Conservation (phyloP, 2,329 filamentous ascomycete genomes). For the Aureobasidium sp. region DNA sequence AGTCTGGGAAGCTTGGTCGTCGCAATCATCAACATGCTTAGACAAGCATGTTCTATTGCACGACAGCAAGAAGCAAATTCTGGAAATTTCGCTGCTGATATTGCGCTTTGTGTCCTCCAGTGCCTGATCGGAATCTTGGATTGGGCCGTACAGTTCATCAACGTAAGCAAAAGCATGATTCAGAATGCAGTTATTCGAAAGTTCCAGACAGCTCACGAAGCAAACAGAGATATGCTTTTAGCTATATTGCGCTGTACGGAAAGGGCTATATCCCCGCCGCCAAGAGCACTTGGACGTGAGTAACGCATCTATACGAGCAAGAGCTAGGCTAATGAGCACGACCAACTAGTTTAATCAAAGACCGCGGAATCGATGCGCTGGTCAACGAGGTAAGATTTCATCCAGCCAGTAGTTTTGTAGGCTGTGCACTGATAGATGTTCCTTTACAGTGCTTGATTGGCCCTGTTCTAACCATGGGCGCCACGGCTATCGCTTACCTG, state of each 20-base stretch:
- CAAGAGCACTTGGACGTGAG: slow-evolving; percentile 73
- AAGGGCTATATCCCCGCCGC: slow-evolving; percentile 80
- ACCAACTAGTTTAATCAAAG: slow-evolving; percentile 64
- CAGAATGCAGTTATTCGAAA: slow-evolving; percentile 38
- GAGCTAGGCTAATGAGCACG: slow-evolving; percentile 8
- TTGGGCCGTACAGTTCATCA: slow-evolving; percentile 83
- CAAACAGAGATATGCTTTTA: slow-evolving; percentile 64
- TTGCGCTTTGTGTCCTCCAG: slow-evolving; percentile 66
- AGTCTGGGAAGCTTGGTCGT: slow-evolving; percentile 78
- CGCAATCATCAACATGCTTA: slow-evolving; percentile 76
- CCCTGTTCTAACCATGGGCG: slow-evolving; percentile 46
- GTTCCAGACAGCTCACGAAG: slow-evolving; percentile 17
- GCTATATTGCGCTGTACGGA: slow-evolving; percentile 86
- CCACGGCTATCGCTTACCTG: slow-evolving; percentile 74
- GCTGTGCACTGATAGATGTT: background rate
- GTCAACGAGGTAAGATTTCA: slow-evolving; percentile 56
- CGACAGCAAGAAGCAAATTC: slow-evolving; percentile 56
- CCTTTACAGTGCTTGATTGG: slow-evolving; percentile 57
- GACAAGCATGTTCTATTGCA: slow-evolving; percentile 75
- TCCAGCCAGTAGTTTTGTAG: background rate
- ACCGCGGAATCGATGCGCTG: slow-evolving; percentile 83
- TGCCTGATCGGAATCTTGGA: slow-evolving; percentile 72
- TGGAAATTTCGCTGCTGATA: slow-evolving; percentile 61
- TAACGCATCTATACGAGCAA: slow-evolving; percentile 19
- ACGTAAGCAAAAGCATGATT: slow-evolving; percentile 34